These are phyloP conservation scores for Cytospora leucostoma DNA, from an alignment of 2,329 filamentous ascomycete species.

Conservation along the genomic window DNA sequence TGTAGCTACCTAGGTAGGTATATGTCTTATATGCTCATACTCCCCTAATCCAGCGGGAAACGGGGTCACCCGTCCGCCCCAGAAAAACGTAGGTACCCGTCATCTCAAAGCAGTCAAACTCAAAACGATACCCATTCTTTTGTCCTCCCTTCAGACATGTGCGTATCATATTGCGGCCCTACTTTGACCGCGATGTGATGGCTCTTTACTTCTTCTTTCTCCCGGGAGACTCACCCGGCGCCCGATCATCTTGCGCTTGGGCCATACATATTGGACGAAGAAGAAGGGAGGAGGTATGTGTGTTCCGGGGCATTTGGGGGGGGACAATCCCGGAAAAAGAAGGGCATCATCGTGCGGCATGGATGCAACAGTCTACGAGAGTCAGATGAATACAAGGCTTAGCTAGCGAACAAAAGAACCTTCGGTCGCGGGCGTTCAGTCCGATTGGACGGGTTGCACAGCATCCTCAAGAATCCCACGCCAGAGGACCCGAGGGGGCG, in stretches of 20 bases:
- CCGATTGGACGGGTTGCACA: neutral
- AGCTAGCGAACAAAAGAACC: slow-evolving; percentile 2
- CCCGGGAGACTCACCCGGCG: neutral
- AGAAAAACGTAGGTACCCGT: slow-evolving; percentile 10
- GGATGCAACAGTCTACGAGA: neutral
- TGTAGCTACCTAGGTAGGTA: neutral
- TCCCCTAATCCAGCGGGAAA: slow-evolving; percentile 15
- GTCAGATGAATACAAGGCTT: neutral
- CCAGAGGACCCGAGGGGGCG: slow-evolving; percentile 15
- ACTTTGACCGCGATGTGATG: neutral
- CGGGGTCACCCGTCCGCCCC: slow-evolving; percentile 18
- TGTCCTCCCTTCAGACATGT: neutral
- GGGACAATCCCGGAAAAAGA: neutral
- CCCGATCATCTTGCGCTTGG: neutral
- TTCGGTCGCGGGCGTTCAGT: neutral
- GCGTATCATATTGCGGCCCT: neutral
- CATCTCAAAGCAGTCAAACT: neutral
- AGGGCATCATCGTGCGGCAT: neutral
- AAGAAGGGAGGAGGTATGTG: neutral
- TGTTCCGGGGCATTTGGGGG: neutral
- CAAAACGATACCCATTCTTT: neutral
- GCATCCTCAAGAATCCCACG: neutral
- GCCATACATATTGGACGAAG: neutral
- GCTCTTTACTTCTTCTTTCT: neutral
- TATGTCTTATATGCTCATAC: neutral